A percentile compares a stretch with the other conserved stretches of the same genome.
These are phyloP conservation scores for Quercus ilex DNA, from an alignment of 306 rosid species.

Conservation along the genomic window DNA sequence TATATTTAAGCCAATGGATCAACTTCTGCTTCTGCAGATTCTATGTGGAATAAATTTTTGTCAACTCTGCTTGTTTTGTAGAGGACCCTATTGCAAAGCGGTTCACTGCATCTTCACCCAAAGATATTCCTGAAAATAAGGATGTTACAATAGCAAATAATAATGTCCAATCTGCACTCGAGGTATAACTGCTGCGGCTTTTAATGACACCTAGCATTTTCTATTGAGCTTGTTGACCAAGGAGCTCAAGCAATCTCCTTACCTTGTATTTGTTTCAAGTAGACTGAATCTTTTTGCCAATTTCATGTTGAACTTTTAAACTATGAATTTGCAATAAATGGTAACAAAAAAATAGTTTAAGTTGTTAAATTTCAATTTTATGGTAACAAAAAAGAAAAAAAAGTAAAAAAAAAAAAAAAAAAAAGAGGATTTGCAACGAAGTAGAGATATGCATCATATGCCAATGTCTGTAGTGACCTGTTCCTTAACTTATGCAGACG, in stretches of 20 bases:
- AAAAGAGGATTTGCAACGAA: too few species aligned
- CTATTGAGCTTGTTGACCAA: background rate
- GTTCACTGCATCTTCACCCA: slow-evolving; percentile 47
- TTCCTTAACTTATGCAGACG: background rate
- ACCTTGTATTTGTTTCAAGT: background rate
- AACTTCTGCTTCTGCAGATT: background rate
- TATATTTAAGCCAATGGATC: background rate
- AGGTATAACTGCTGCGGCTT: slow-evolving; percentile 46
- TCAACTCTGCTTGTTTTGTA: slow-evolving; percentile 29
- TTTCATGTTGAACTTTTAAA: background rate
- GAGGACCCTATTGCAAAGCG: slow-evolving; percentile 86
- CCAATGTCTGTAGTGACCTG: background rate
- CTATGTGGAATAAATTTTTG: background rate
- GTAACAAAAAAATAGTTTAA: too few species aligned
- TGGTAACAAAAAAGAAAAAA: too few species aligned
- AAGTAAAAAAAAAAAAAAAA: too few species aligned
- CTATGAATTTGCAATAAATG: background rate
- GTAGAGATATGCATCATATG: background rate
- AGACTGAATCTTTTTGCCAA: background rate
- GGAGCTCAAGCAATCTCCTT: background rate
- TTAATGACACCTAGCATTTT: background rate
- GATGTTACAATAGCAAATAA: slow-evolving; percentile 37
- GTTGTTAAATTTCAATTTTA: too few species aligned
- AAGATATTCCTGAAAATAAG: slow-evolving; percentile 54
- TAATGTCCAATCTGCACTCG: slow-evolving; percentile 41